Conservation (phyloP, 306 rosid genomes). For the Geum urbanum region DNA sequence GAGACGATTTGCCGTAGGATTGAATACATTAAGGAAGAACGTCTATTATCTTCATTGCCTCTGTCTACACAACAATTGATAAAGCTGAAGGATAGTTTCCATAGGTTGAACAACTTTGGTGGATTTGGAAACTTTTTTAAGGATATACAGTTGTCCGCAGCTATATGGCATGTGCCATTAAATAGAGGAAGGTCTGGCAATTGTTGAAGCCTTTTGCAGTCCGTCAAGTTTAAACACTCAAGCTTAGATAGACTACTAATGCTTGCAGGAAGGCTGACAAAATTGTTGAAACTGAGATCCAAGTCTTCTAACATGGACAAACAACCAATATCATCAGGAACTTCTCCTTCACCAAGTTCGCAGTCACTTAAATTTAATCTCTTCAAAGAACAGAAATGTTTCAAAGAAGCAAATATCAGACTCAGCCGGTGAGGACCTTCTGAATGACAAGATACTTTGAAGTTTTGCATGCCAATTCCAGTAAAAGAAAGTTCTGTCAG, state of each 20-base stretch:
- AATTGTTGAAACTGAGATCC: neutral
- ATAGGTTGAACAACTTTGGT: no score
- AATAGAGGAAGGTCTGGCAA: neutral
- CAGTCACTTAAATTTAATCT: neutral
- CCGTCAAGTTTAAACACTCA: neutral
- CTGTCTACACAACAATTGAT: no score
- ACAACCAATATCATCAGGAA: neutral
- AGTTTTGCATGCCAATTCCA: neutral
- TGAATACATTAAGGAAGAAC: no score
- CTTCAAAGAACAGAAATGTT: neutral
- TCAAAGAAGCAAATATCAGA: neutral
- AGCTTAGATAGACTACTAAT: neutral
- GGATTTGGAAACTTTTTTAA: no score
- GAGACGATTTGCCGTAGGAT: neutral
- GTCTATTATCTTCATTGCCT: neutral
- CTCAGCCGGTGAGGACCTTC: neutral
- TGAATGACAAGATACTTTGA: neutral
- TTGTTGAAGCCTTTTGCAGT: neutral
- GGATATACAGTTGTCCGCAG: neutral
- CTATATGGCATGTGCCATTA: neutral
- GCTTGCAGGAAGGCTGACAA: neutral
- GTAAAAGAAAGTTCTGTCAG: neutral
- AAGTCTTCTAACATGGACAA: neutral
- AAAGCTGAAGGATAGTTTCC: no score
- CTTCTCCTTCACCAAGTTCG: neutral